Evolutionary conservation across 139 green algal species (phyloP).

Genomic region (Coccomyxa sp.): DNA sequence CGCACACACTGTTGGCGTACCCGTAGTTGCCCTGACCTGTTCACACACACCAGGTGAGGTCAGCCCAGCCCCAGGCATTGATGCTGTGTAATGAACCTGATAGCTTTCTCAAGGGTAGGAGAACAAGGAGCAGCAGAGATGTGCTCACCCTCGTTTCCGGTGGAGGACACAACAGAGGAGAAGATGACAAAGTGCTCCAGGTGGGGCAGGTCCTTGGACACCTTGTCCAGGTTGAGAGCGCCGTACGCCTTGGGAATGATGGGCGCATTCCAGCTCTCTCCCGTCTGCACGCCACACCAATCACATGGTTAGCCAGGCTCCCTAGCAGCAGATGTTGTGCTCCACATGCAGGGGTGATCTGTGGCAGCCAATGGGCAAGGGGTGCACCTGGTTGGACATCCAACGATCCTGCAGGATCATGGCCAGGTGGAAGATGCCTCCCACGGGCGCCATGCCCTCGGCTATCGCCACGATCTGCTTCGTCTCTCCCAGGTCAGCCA

Average conservation of each 20-base stretch:
- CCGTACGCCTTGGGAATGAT: slow-evolving; percentile 4
- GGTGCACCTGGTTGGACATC: slow-evolving; percentile 5
- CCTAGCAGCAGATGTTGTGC: background rate
- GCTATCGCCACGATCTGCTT: background rate
- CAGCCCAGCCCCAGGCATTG: background rate
- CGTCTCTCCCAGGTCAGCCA: background rate
- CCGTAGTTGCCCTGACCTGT: slow-evolving; percentile 9
- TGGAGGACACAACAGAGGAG: background rate
- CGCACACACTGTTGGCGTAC: background rate
- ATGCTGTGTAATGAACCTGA: no score
- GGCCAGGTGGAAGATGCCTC: slow-evolving; percentile 10
- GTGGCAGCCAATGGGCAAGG: background rate
- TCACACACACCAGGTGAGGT: no score
- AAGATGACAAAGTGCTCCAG: slow-evolving; percentile 9
- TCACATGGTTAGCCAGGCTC: background rate
- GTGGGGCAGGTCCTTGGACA: background rate
- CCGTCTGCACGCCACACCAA: background rate
- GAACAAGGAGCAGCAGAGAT: background rate
- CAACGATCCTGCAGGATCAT: background rate
- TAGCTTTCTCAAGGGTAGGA: no score
- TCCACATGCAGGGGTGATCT: background rate
- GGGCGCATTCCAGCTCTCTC: slow-evolving; percentile 4
- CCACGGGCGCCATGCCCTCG: background rate
- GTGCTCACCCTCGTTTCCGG: slow-evolving; percentile 1
- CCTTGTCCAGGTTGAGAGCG: background rate